Percentiles rank a stretch among this genome's conserved stretches.
phyloP scores from a whole-genome alignment of 73 alveolate species.

The Diophrys appendiculata region DNA sequence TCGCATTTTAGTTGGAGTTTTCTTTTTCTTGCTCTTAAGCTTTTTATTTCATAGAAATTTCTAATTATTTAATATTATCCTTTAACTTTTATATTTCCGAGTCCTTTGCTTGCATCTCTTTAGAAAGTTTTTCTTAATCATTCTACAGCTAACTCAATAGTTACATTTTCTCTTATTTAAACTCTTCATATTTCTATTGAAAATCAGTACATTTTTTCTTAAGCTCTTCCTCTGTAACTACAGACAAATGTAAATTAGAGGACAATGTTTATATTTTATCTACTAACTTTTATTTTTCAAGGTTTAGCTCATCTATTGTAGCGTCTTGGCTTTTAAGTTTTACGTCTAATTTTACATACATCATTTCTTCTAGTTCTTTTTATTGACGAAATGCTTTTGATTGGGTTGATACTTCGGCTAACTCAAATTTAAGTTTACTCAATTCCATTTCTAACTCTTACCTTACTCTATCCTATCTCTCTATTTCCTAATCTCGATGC shows the following conservation, averaged over 20 bases:
- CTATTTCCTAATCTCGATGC: neutral
- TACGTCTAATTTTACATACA: neutral
- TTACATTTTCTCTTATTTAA: no score
- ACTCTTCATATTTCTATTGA: neutral
- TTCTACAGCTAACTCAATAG: neutral
- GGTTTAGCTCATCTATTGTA: neutral
- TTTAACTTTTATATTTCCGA: neutral
- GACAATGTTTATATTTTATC: neutral
- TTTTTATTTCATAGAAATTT: no score
- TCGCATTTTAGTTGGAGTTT: no score
- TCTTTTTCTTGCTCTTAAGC: no score
- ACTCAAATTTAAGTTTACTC: no score
- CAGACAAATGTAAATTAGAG: neutral
- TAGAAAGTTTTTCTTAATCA: neutral
- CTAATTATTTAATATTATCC: no score
- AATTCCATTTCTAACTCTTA: no score
- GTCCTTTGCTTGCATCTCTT: neutral
- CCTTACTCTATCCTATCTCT: no score
- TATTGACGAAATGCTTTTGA: no score
- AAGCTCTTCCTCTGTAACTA: neutral
- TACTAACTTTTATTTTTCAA: neutral
- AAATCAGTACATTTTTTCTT: neutral
- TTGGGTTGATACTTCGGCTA: no score
- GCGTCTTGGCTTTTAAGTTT: neutral
- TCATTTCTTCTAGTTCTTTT: neutral